Base-by-base conservation (phyloP, 2,329 filamentous ascomycete genomes). In the Aspergillus sp. region DNA sequence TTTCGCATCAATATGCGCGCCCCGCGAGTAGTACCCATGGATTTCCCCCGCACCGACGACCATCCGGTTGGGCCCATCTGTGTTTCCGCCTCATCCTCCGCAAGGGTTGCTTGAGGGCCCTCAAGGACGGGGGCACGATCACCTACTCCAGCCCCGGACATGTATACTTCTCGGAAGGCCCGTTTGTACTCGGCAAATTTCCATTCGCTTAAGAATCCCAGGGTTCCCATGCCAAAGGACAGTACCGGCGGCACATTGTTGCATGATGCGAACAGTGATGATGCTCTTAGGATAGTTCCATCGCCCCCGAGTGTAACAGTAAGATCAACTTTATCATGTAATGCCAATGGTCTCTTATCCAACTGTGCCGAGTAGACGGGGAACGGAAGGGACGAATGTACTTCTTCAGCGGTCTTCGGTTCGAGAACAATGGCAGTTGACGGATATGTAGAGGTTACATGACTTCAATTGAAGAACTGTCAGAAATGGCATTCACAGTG, bases 121-220 rank as follows among this genome's bases (percentile, higher is more conserved):
- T 75, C 55, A 70, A 74, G 58, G 20, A 68, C 56, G 10, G 61
- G 50, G 5, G 68, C 70, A 9, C 74, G 70, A 52, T 76, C 73
- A 10, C 76, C 72, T 25, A 70, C 72, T 20, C 70, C 68, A 20
- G 82, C 79, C 3, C 83, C 84, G 37, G 82, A 85, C 86, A 95
- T 94, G 71, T 94, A 96, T 46, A 93, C 88, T 64, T 96, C 88
- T 43, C 89, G 77, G 73, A 94, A 95, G 0, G 93, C 93, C 43
- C 88, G 80, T 70, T 95, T 95, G 72, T 94, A 88, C 60, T 97
- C 90, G 5, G 78, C 77, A 64, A 97, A 97, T 60, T 93, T 94
- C 90, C 91, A 98, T 69, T 97, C 91, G 13, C 91, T 90, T 6
- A 98, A 73, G 57, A 98, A 98, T 0, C 93, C 93, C 1, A 98